These are phyloP conservation scores for Beauveria asiatica DNA, from an alignment of 2,329 filamentous ascomycete species.

Conservation along the genomic window DNA sequence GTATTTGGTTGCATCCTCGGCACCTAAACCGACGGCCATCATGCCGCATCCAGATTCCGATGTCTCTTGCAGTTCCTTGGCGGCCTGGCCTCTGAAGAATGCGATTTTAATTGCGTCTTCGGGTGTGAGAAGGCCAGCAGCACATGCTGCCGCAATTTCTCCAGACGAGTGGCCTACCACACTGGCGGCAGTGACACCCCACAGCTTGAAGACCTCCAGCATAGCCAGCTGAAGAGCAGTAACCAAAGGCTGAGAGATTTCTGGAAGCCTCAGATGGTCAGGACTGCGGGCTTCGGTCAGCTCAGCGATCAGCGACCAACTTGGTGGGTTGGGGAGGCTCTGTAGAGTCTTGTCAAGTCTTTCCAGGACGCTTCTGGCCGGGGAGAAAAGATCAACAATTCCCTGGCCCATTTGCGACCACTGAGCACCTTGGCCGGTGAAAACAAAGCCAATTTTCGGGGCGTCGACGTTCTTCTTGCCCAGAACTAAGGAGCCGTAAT, in stretches of 20 bases:
- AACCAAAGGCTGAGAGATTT: too few species aligned
- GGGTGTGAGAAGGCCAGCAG: constrained; percentile 13
- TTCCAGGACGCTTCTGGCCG: not conserved
- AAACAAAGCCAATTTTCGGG: constrained; percentile 16
- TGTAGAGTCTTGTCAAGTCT: not conserved
- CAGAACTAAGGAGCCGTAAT: not conserved
- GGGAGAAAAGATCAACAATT: too few species aligned
- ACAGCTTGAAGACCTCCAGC: too few species aligned
- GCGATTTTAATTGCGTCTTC: constrained; percentile 21
- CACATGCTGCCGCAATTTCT: constrained; percentile 31
- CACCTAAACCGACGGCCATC: constrained; percentile 19
- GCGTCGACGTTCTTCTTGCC: not conserved
- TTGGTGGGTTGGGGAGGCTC: not conserved
- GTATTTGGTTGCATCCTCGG: not conserved
- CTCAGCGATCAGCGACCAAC: not conserved
- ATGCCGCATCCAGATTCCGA: constrained; percentile 34
- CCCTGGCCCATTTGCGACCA: constrained; percentile 21
- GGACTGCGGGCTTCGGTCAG: not conserved
- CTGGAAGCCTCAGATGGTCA: too few species aligned
- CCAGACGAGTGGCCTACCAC: constrained; percentile 31
- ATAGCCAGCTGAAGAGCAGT: too few species aligned
- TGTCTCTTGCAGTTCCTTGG: not conserved
- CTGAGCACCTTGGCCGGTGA: constrained; percentile 29
- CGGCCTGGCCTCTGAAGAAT: constrained; percentile 21
- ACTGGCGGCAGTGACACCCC: not conserved